A percentile compares a stretch with the other conserved stretches of the same genome.
These are phyloP conservation scores for Fusarium dlaminii DNA, from an alignment of 2,329 filamentous ascomycete species.

Conservation along the genomic window DNA sequence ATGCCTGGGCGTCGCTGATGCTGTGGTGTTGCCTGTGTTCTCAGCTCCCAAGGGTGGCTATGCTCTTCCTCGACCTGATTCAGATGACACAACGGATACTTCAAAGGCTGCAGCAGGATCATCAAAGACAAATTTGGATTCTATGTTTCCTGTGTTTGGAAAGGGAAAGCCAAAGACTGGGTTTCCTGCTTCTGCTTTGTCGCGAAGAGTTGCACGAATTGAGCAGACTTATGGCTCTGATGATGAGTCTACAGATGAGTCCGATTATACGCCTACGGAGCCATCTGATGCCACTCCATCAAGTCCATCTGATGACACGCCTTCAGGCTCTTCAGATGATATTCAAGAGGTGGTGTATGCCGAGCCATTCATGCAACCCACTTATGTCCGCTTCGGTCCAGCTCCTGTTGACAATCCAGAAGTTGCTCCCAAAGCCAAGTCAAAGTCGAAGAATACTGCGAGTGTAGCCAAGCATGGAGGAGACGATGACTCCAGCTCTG, in stretches of 20 bases:
- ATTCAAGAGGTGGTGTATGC: not conserved
- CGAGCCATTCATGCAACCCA: conserved; percentile 10
- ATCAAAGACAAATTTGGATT: not conserved
- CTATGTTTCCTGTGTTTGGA: not conserved
- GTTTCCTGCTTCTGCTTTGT: not conserved
- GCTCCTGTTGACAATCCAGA: not conserved
- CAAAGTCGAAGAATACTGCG: not conserved
- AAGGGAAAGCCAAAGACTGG: not conserved
- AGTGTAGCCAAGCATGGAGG: not conserved
- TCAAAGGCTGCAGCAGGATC: not conserved
- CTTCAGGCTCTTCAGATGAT: not conserved
- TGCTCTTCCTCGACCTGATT: not conserved
- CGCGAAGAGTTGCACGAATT: not conserved
- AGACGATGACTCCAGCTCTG: not conserved
- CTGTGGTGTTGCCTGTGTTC: not conserved
- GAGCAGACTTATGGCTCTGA: not conserved
- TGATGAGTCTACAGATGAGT: not conserved
- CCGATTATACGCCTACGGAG: not conserved
- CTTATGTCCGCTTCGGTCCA: not conserved
- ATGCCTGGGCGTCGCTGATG: conserved; percentile 4
- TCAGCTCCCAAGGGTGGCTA: conserved; percentile 2
- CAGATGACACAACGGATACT: not conserved
- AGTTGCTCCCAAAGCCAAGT: not conserved
- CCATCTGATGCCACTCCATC: not conserved
- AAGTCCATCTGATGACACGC: not conserved